phyloP scores from a whole-genome alignment of 2,329 filamentous ascomycete genomes.

The Neurospora crassa region DNA sequence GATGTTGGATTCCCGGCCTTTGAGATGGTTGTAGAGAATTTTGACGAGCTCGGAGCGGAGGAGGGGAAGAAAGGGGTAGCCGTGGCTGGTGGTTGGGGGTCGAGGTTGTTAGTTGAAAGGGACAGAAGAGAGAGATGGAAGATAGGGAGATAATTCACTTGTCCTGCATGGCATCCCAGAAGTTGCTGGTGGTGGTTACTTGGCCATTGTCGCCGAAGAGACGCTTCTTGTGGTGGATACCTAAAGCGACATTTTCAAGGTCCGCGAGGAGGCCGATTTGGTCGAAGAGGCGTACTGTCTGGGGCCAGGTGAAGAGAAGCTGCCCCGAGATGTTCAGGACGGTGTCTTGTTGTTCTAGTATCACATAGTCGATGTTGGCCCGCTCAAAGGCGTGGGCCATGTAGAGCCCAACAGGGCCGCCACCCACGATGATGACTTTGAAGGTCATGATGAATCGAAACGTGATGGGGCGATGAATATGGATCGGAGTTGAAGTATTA shows the following conservation, averaged over 20 bases:
- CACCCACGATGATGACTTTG: conserved; percentile 22
- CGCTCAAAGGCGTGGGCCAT: conserved; percentile 22
- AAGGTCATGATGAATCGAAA: conserved; percentile 5
- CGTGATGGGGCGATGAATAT: background rate
- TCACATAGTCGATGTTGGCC: conserved; percentile 27
- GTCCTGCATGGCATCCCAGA: conserved; percentile 17
- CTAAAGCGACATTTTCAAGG: conserved; percentile 16
- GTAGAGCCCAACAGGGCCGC: conserved; percentile 22
- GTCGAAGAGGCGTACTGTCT: conserved; percentile 21
- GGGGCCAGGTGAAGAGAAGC: conserved; percentile 23
- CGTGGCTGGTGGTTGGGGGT: conserved; percentile 14
- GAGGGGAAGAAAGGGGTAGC: conserved; percentile 20
- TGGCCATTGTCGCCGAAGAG: conserved; percentile 20
- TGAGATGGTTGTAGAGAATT: conserved; percentile 22
- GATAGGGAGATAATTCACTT: conserved; percentile 13
- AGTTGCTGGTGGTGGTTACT: conserved; percentile 17
- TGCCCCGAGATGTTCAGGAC: conserved; percentile 22
- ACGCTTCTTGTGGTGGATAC: conserved; percentile 14
- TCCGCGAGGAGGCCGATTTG: conserved; percentile 23
- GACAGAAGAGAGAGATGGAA: background rate
- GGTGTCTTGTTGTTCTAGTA: conserved; percentile 25
- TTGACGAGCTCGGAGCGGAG: conserved; percentile 27
- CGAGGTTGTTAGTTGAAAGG: background rate
- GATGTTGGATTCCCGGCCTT: conserved; percentile 19
- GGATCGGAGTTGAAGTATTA: background rate